A percentile compares a stretch with the other conserved stretches of the same genome.
Conservation (phyloP, 2,329 filamentous ascomycete species). For the Zasmidium citrigriseum region DNA sequence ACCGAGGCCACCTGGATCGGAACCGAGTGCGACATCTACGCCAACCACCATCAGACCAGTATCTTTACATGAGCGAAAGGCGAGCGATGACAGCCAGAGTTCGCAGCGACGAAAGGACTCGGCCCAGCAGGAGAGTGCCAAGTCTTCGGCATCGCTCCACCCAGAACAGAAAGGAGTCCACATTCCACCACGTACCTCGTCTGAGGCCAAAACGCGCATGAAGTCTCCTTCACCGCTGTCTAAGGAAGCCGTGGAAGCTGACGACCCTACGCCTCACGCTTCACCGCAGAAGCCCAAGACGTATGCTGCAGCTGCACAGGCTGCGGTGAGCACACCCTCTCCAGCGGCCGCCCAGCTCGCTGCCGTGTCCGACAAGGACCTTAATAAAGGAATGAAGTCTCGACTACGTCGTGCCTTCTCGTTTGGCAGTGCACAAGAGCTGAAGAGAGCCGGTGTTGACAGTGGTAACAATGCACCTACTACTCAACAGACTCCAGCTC, state of each 20-base stretch:
- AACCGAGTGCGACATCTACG: conserved; percentile 29
- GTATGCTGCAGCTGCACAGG: conserved; percentile 34
- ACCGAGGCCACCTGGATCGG: conserved; percentile 21
- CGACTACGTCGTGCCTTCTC: conserved; percentile 89
- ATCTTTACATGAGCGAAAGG: conserved; percentile 33
- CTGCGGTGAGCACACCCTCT: conserved; percentile 39
- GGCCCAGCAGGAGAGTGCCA: conserved; percentile 20
- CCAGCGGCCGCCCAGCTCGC: conserved; percentile 78
- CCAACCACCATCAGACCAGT: conserved; percentile 36
- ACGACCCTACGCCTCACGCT: conserved; percentile 22
- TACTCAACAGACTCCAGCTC: conserved; percentile 21
- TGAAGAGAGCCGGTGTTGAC: conserved; percentile 72
- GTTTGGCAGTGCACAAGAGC: conserved; percentile 91
- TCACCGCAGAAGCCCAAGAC: conserved; percentile 33
- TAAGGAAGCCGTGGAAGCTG: conserved; percentile 41
- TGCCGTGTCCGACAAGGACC: conserved; percentile 81
- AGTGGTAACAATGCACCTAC: conserved; percentile 46
- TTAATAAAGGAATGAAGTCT: conserved; percentile 79
- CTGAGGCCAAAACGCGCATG: conserved; percentile 44
- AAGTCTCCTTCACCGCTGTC: conserved; percentile 51
- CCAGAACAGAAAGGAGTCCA: conserved; percentile 23
- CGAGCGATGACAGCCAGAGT: conserved; percentile 36
- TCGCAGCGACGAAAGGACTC: conserved; percentile 17
- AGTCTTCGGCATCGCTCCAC: conserved; percentile 14
- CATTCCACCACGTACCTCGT: conserved; percentile 37